These are phyloP conservation scores for Populus hybrid DNA, from an alignment of 441 rosid genomes.

Conservation along the genomic window DNA sequence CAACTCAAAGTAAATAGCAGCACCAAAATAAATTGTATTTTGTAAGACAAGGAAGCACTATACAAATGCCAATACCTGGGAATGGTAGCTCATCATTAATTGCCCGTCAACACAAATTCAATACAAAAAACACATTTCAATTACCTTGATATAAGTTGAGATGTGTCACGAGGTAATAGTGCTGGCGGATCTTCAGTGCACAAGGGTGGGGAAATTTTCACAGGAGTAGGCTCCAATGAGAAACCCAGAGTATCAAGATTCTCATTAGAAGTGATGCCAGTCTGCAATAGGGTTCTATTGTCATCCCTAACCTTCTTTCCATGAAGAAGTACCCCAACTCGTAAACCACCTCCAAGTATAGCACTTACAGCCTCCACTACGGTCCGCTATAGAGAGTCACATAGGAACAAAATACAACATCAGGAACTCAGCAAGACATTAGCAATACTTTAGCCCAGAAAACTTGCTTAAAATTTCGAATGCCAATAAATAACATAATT, in stretches of 20 bases:
- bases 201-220: conserved; percentile 16
- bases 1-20: background rate
- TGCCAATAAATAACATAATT: background rate
- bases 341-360: conserved; percentile 52
- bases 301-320: conserved; percentile 73
- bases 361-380: conserved; percentile 54
- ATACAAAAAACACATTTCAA: background rate
- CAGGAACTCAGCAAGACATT: background rate
- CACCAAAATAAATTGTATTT: background rate
- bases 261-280: conserved; percentile 52
- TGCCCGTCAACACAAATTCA: background rate
- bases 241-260: conserved; percentile 46
- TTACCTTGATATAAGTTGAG: conserved; percentile 65
- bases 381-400: conserved; percentile 44
- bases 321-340: conserved; percentile 52
- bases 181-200: conserved; percentile 27
- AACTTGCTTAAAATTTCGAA: background rate
- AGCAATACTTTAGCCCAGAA: background rate
- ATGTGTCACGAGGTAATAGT: conserved; percentile 28
- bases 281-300: conserved; percentile 60
- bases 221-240: conserved; percentile 44
- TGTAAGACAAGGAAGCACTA: background rate
- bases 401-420: conserved; percentile 12
- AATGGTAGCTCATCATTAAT: background rate
- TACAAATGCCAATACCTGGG: background rate